A percentile compares a stretch with the other conserved stretches of the same genome.
Conservation (phyloP, 1,284 basidiomycete genomes). For the Trichosporon coremiiforme region DNA sequence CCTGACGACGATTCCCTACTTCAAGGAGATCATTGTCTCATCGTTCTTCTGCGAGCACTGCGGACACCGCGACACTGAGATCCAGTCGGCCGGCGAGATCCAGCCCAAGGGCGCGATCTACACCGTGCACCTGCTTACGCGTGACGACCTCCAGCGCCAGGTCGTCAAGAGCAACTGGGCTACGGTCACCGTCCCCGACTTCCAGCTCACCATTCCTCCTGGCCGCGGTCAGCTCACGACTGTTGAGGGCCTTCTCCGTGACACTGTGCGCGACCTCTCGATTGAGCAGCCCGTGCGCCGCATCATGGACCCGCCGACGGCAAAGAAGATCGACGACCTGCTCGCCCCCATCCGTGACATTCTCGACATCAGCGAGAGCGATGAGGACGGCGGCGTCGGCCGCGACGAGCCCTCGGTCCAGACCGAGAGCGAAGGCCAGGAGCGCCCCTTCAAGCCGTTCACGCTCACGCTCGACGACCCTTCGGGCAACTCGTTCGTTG, state of each 20-base stretch:
- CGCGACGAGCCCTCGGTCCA: constrained; percentile 40
- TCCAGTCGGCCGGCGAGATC: constrained; percentile 87
- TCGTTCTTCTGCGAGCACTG: constrained; percentile 96
- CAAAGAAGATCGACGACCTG: constrained; percentile 77
- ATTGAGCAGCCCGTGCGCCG: constrained; percentile 83
- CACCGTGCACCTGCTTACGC: constrained; percentile 75
- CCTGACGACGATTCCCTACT: constrained; percentile 94
- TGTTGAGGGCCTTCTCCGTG: constrained; percentile 86
- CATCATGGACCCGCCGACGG: constrained; percentile 75
- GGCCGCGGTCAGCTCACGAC: constrained; percentile 91
- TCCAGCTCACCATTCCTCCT: constrained; percentile 87
- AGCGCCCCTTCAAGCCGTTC: constrained; percentile 70
- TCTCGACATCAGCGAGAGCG: constrained; percentile 68
- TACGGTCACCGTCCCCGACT: constrained; percentile 81
- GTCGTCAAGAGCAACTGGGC: constrained; percentile 86
- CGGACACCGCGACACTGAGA: constrained; percentile 87
- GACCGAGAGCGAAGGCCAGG: constrained; percentile 49
- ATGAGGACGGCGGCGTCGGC: constrained; percentile 50
- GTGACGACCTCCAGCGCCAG: constrained; percentile 86
- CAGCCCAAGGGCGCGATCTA: constrained; percentile 68
- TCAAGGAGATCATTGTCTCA: constrained; percentile 93
- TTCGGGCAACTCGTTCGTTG: constrained; percentile 90
- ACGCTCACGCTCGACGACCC: constrained; percentile 89
- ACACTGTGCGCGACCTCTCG: constrained; percentile 79
- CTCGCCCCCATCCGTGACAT: constrained; percentile 70